A percentile compares a stretch with the other conserved stretches of the same genome.
phyloP scores from a whole-genome alignment of 1,139 yeast species.

The Magnusiomyces suaveolens region DNA sequence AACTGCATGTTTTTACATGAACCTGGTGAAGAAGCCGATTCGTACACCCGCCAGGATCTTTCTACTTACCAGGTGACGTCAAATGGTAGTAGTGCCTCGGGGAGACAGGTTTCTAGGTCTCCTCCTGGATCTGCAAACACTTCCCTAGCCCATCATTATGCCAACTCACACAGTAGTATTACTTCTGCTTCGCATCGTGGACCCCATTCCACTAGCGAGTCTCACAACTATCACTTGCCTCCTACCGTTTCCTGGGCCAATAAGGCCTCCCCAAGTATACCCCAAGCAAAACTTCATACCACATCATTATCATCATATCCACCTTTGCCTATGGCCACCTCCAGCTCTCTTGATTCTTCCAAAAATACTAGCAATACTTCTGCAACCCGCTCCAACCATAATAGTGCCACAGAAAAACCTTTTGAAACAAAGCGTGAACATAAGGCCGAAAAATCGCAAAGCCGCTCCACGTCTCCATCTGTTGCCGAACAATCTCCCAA shows the following conservation, averaged over 20 bases:
- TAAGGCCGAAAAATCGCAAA: neutral
- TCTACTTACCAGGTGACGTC: slow-evolving; percentile 55
- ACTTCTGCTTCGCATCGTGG: neutral
- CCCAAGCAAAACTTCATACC: slow-evolving; percentile 9
- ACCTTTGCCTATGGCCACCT: slow-evolving; percentile 25
- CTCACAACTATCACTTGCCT: slow-evolving; percentile 21
- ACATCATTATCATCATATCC: slow-evolving; percentile 28
- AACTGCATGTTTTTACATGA: slow-evolving; percentile 98
- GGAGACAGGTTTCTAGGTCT: slow-evolving; percentile 2
- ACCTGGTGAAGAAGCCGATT: slow-evolving; percentile 98
- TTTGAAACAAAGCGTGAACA: neutral
- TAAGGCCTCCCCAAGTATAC: slow-evolving; percentile 22
- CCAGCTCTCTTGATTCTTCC: neutral
- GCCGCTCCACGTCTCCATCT: neutral
- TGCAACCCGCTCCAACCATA: neutral
- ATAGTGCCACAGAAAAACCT: neutral
- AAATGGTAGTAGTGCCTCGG: slow-evolving; percentile 40
- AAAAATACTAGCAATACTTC: neutral
- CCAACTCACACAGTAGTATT: neutral
- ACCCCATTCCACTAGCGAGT: neutral
- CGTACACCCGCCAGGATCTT: slow-evolving; percentile 86
- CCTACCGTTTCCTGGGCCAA: slow-evolving; percentile 37
- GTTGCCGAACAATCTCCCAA: neutral
- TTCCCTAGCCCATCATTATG: neutral
- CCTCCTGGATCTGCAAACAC: neutral